Base-by-base conservation (phyloP, 2,329 filamentous ascomycete species). In the Atkinsonella texensis region DNA sequence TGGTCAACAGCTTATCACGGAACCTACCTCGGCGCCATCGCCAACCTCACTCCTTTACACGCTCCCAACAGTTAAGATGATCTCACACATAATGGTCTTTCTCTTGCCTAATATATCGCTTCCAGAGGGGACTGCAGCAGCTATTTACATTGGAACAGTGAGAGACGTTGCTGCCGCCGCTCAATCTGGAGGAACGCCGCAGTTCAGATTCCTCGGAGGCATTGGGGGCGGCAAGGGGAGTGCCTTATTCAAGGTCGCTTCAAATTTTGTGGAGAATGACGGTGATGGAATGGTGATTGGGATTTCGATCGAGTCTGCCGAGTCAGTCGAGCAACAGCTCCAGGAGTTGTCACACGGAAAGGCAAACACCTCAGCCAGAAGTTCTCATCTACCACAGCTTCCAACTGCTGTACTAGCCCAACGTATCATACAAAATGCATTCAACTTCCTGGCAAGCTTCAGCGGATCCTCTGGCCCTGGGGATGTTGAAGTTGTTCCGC, bases 371-470 rank as follows among this genome's bases (percentile, higher is more conserved):
- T 18, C 52, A 4, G 35, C 55, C 12, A 18, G 44, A 20, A 38
- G 38, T 15, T 20, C 52, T 28, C 39, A 46, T 12, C n/a, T 9
- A 35, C 2, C 61, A 54, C 69, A 71, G 46, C 74, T 81, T 1
- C 74, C 79, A n/a, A 93, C 89, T 0, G 81, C 87, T 57, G 72
- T 89, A 2, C 75, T 98, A 23, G 93, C 93, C 32, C 89, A 97
- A 69, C 76, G 88, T 56, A 96, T 98, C 60, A 97, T 98, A 61
- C 85, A 88, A 60, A 95, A 96, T 67, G 93, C 91, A 13, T 98
- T 97, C 68, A 96, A 98, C 69, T 97, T 95, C 66, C 74, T 98
- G 52, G 83, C 91, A 3, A 86, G 89, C 60, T 97, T 95, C 73
- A 87, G 85, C 54, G 80, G 81, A 39, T 76, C 77, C 52, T 73